Percentiles rank a stretch among this genome's conserved stretches.
Evolutionary conservation across 2,329 filamentous ascomycete genomes (phyloP).

Genomic region (Diplodia mutila): DNA sequence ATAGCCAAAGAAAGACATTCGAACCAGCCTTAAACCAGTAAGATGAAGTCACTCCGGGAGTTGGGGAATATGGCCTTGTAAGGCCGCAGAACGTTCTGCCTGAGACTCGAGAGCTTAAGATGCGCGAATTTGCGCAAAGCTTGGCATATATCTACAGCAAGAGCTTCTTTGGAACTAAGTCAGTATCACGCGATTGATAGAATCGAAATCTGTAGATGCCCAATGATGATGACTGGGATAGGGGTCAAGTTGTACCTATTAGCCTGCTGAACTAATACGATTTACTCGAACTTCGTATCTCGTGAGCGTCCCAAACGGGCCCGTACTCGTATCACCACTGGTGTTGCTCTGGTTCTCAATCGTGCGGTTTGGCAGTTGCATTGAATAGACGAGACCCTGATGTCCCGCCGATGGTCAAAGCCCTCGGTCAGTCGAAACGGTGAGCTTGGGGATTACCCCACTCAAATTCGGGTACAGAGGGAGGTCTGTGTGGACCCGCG

Average conservation of each 20-base stretch:
- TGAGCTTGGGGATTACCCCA: not conserved
- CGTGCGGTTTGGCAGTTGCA: not conserved
- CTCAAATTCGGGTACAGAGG: not conserved
- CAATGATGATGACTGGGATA: not conserved
- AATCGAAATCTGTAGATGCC: not conserved
- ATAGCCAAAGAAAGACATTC: no score
- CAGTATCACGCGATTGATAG: not conserved
- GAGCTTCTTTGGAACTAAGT: not conserved
- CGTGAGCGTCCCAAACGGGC: not conserved
- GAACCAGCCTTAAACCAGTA: no score
- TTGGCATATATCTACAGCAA: not conserved
- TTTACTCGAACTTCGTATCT: not conserved
- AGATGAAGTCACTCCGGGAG: not conserved
- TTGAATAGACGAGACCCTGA: not conserved
- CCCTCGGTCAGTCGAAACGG: not conserved
- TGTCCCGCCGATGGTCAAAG: not conserved
- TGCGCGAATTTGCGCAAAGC: not conserved
- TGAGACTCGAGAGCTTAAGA: not conserved
- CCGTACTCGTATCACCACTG: not conserved
- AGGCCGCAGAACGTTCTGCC: not conserved
- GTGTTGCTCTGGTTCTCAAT: not conserved
- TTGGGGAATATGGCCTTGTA: not conserved
- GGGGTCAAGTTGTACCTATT: not conserved
- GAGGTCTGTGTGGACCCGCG: not conserved
- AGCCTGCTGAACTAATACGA: not conserved